These are phyloP conservation scores for Aspergillus fischeri DNA, from an alignment of 2,329 filamentous ascomycete genomes.

Conservation along the genomic window DNA sequence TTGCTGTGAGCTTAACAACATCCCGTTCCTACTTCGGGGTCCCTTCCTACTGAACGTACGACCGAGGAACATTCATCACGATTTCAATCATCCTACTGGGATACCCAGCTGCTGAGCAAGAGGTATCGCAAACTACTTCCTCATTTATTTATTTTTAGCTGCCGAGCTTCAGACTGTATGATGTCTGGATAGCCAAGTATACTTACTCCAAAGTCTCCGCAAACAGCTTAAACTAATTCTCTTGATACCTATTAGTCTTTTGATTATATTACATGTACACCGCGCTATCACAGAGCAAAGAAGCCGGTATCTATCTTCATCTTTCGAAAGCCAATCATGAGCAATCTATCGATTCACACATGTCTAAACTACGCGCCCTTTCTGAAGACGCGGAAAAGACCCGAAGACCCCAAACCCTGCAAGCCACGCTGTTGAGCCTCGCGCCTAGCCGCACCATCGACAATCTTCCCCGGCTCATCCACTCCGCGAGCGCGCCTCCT, in stretches of 20 bases:
- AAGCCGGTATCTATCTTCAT: not conserved
- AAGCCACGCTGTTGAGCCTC: slow-evolving; percentile 35
- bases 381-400: slow-evolving; percentile 4
- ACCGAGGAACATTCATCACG: too few relatives aligned
- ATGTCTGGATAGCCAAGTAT: too few relatives aligned
- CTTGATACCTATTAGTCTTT: not conserved
- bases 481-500: slow-evolving; percentile 1
- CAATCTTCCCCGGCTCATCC: slow-evolving; percentile 9
- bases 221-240: too few relatives aligned
- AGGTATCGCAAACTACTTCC: too few relatives aligned
- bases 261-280: not conserved
- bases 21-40: too few relatives aligned
- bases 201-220: too few relatives aligned
- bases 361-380: not conserved
- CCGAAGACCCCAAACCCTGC: slow-evolving; percentile 24
- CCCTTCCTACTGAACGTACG: too few relatives aligned
- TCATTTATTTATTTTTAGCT: too few relatives aligned
- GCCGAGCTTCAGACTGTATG: too few relatives aligned
- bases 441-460: slow-evolving; percentile 34
- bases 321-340: not conserved
- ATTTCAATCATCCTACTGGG: too few relatives aligned
- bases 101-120: too few relatives aligned
- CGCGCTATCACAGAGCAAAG: not conserved
- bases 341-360: not conserved
- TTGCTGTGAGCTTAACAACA: too few relatives aligned